Conservation (phyloP, 2,329 filamentous ascomycete species). For the Akanthomyces uredinophilus region DNA sequence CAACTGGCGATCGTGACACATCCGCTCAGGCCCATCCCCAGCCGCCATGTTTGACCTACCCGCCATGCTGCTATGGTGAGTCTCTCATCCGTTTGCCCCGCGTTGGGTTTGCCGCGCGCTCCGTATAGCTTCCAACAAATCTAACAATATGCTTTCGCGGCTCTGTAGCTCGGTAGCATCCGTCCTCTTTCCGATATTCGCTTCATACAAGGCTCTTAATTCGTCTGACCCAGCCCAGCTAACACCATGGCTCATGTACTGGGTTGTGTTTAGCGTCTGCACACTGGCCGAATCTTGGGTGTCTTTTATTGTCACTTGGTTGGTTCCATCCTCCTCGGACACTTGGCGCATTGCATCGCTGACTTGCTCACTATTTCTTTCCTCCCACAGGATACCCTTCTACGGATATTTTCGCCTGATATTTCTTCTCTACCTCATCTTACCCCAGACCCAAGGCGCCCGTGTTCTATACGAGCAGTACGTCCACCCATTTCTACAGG, state of each 20-base stretch:
- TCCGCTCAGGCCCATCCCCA: background rate
- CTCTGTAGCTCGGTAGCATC: slow-evolving; percentile 69
- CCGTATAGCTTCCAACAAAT: slow-evolving; percentile 10
- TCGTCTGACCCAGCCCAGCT: slow-evolving; percentile 83
- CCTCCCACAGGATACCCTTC: slow-evolving; percentile 67
- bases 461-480: slow-evolving; percentile 78
- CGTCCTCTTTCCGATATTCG: slow-evolving; percentile 91
- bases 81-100: slow-evolving; percentile 25
- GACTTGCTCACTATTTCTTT: background rate
- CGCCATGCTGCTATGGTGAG: slow-evolving; percentile 72
- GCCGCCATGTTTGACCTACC: slow-evolving; percentile 69
- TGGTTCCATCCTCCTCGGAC: slow-evolving; percentile 21
- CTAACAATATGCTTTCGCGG: slow-evolving; percentile 9
- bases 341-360: background rate
- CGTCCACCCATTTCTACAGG: slow-evolving; percentile 79
- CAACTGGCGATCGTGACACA: background rate
- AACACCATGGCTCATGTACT: slow-evolving; percentile 99
- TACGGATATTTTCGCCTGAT: slow-evolving; percentile 86
- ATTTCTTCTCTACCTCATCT: slow-evolving; percentile 88
- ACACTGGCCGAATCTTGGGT: slow-evolving; percentile 82
- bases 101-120: slow-evolving; percentile 17
- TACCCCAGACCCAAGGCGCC: slow-evolving; percentile 95
- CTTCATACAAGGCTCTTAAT: slow-evolving; percentile 96
- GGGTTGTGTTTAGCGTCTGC: slow-evolving; percentile 82
- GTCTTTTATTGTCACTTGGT: slow-evolving; percentile 81